Conservation (phyloP, 2,329 filamentous ascomycete species). For the Fusarium zealandicum region DNA sequence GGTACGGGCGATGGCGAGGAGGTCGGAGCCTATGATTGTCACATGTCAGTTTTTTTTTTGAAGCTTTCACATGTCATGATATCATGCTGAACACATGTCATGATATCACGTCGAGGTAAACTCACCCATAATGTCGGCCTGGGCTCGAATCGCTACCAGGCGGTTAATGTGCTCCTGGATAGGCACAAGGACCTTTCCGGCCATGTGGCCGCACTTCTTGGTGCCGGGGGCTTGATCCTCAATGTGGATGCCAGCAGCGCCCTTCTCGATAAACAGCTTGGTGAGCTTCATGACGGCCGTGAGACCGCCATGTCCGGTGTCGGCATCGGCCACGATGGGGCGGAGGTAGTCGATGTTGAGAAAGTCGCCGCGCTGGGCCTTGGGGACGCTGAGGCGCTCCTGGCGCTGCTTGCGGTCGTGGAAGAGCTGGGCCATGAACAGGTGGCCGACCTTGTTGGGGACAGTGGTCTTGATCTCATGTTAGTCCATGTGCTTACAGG, state of each 20-base stretch:
- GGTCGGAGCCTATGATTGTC: slow-evolving; percentile 69
- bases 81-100: no score
- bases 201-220: slow-evolving; percentile 99
- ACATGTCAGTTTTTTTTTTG: slow-evolving; percentile 29
- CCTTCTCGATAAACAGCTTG: slow-evolving; percentile 95
- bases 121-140: slow-evolving; percentile 96
- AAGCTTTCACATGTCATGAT: slow-evolving; percentile 22
- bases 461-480: slow-evolving; percentile 83
- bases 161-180: slow-evolving; percentile 99
- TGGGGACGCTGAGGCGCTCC: slow-evolving; percentile 82
- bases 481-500: slow-evolving; percentile 16
- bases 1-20: slow-evolving; percentile 90
- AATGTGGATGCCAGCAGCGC: slow-evolving; percentile 96
- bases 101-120: no score
- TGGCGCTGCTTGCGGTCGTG: slow-evolving; percentile 99
- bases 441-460: slow-evolving; percentile 95
- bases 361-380: slow-evolving; percentile 73
- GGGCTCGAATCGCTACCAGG: slow-evolving; percentile 92
- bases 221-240: slow-evolving; percentile 98
- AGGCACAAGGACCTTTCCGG: slow-evolving; percentile 95
- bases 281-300: slow-evolving; percentile 99
- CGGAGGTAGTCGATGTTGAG: slow-evolving; percentile 91
- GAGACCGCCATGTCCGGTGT: slow-evolving; percentile 95
- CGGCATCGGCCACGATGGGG: slow-evolving; percentile 94
- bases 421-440: slow-evolving; percentile 99